Percentiles rank a stretch among this genome's conserved stretches.
Conservation (phyloP, 225 moss, liverwort and hornwort species). For the Asterella californica region DNA sequence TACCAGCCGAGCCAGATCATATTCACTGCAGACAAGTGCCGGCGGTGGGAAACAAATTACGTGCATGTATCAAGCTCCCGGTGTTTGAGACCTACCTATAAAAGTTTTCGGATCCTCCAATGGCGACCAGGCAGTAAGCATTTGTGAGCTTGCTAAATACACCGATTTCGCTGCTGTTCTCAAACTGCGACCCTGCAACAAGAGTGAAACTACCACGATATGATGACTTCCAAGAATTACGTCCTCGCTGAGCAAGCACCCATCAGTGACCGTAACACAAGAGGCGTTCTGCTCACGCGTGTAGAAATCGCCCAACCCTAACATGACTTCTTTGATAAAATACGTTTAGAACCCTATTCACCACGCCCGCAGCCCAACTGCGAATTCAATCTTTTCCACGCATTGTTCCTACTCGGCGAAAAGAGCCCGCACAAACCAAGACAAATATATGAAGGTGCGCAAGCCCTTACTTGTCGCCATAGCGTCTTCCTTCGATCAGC, state of each 20-base stretch:
- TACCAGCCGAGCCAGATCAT: background rate
- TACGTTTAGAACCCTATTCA: background rate
- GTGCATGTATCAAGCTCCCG: background rate
- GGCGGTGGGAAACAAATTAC: background rate
- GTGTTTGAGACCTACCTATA: conserved; percentile 50
- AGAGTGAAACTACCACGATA: background rate
- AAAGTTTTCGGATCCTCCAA: conserved; percentile 94
- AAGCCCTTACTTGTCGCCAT: conserved; percentile 3
- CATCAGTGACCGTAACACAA: background rate
- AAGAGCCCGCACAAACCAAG: background rate
- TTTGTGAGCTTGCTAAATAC: conserved; percentile 95
- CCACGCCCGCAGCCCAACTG: background rate
- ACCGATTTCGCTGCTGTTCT: conserved; percentile 93
- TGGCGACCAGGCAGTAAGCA: conserved; percentile 84
- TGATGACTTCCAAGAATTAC: background rate
- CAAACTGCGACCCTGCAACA: conserved; percentile 72
- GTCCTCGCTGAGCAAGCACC: background rate
- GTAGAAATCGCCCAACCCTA: background rate
- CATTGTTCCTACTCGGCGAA: background rate
- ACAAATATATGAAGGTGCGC: background rate
- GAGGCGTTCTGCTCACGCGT: too few relatives aligned
- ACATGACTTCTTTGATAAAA: background rate
- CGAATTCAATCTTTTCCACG: background rate
- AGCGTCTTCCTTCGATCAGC: background rate
- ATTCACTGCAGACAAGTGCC: background rate